Conservation (phyloP, 495 filamentous ascomycete species). For the Annulohypoxylon nitens region DNA sequence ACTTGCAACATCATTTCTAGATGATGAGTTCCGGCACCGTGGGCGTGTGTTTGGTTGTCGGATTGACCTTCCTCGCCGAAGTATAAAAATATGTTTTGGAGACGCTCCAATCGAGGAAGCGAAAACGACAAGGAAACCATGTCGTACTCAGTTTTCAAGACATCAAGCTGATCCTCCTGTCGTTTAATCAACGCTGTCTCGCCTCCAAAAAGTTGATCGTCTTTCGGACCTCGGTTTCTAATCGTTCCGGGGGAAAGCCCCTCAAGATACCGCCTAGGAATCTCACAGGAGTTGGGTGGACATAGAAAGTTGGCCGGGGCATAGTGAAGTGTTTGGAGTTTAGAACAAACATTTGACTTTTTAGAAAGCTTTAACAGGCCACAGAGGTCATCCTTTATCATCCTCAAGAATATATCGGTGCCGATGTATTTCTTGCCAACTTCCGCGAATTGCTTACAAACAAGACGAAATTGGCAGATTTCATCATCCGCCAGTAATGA, state of each 20-base stretch:
- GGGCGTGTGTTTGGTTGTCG: not conserved
- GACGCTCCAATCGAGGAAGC: not conserved
- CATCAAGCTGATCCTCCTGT: not conserved
- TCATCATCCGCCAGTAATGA: slow-evolving; percentile 18
- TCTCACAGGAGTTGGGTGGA: not conserved
- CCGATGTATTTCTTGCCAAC: slow-evolving; percentile 33
- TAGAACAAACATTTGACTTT: slow-evolving; percentile 24
- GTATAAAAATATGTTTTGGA: not conserved
- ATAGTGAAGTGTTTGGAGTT: slow-evolving; percentile 33
- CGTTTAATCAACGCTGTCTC: not conserved
- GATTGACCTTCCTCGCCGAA: not conserved
- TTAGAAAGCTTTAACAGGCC: slow-evolving; percentile 18
- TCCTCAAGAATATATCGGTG: slow-evolving; percentile 18
- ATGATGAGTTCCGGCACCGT: slow-evolving; percentile 9
- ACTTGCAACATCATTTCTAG: not conserved
- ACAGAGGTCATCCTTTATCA: slow-evolving; percentile 11
- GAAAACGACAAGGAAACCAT: not conserved
- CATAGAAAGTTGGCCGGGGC: not conserved
- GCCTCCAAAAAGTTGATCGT: not conserved
- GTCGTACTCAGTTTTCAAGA: not conserved
- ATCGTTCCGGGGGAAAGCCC: not conserved
- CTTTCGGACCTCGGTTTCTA: not conserved
- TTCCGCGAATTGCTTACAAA: slow-evolving; percentile 27
- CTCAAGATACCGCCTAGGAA: not conserved
- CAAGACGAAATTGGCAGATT: slow-evolving; percentile 35